Conservation (phyloP, 345 rosid genomes). For the Euphorbia pulcherrima region DNA sequence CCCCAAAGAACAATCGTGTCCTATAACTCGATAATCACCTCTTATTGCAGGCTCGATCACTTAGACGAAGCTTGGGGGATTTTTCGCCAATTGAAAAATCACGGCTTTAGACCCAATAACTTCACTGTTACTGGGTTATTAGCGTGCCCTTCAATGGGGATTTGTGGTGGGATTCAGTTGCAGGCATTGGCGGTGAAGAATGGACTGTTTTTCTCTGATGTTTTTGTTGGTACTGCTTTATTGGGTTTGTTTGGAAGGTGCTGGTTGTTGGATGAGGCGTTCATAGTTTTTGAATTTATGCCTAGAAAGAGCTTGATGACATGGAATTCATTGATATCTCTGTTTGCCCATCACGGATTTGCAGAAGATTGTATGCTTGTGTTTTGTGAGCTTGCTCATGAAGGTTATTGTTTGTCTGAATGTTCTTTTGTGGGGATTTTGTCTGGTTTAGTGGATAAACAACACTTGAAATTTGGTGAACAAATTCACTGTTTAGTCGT, state of each 20-base stretch:
- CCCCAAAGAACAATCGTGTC: conserved; percentile 53
- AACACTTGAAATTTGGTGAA: conserved; percentile 44
- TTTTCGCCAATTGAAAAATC: conserved; percentile 46
- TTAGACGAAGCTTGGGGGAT: conserved; percentile 40
- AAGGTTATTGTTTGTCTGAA: conserved; percentile 40
- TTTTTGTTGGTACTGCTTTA: conserved; percentile 68
- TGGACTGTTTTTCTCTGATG: conserved; percentile 53
- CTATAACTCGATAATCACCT: conserved; percentile 50
- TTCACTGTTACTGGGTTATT: conserved; percentile 53
- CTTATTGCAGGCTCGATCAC: conserved; percentile 36
- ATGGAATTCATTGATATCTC: conserved; percentile 65
- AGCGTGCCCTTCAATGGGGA: conserved; percentile 44
- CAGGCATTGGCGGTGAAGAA: conserved; percentile 55
- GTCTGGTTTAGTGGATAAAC: conserved; percentile 42
- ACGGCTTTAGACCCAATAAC: conserved; percentile 49
- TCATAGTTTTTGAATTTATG: conserved; percentile 54
- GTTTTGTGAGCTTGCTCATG: conserved; percentile 49
- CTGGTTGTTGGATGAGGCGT: conserved; percentile 45
- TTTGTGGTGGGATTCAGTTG: conserved; percentile 49
- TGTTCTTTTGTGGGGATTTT: conserved; percentile 56
- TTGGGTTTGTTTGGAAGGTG: conserved; percentile 62
- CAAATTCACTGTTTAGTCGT: conserved; percentile 59
- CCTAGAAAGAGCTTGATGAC: conserved; percentile 61
- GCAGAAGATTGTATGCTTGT: conserved; percentile 39
- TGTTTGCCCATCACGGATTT: conserved; percentile 50